Evolutionary conservation across 2,329 filamentous ascomycete species (phyloP), one percentile per base, ranked within the genome.

Genomic region (Talaromyces sp.): DNA sequence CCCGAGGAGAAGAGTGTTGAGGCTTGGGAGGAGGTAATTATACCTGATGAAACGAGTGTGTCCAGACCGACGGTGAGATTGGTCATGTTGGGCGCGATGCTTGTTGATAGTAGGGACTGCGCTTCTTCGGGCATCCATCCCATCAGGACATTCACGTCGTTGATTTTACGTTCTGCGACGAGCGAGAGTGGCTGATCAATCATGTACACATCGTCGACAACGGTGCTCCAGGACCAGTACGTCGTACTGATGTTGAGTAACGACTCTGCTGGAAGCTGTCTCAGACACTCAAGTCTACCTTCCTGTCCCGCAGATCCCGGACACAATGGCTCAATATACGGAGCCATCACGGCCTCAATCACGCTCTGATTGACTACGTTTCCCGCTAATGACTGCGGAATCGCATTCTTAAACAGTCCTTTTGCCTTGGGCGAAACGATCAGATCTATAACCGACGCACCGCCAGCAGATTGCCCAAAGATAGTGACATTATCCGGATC

Each of bases 391-490:
- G 62, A 60, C 65, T 67, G 67, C 35, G 65, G 41, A 47, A 60
- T 66, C 31, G 58, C 54, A 33, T 41, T 41, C 3, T 63, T 19
- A n/a, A 61, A 61, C 37, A 67, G 35, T n/a, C 64, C 66, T n/a
- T 61, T 60, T n/a, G 62, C 61, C 11, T 61, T 62, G 17, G 59
- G 63, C 22, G 61, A 64, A 25, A 39, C 35, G 3, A 66, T 45
- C 41, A 63, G 33, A 56, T 60, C 31, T 49, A 66, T 66, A 19
- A 66, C 61, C 19, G 65, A 66, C 2, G 61, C 65, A 19, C 74
- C 84, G 43, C 84, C 84, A 35, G 85, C 84, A 47, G 80, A 83
- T 69, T 84, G 76, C 3, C 83, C 84, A 35, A 85, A 77, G 6
- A 84, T 76, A 1, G 84, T 86, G 49, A 86, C 79, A 13, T 78